Evolutionary conservation across 331 rosid genomes (phyloP), one percentile per base, ranked within the genome.

Genomic region (Telfairia occidentalis): DNA sequence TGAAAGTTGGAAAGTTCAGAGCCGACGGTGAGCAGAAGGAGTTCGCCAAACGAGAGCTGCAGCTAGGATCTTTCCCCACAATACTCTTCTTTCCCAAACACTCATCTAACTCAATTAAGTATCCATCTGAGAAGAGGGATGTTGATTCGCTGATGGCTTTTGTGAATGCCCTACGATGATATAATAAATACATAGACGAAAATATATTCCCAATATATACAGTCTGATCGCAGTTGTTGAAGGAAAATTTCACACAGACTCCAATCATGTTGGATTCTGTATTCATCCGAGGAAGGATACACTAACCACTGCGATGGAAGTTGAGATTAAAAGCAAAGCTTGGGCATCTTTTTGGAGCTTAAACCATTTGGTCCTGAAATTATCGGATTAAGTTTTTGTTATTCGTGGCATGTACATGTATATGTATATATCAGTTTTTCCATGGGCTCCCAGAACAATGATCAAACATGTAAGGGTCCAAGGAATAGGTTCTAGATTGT

Each of bases 1-100:
- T 95, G 72, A 95, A 95, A 83, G 96, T 95, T 70, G 99, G 93
- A 1, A 95, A 95, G 82, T 95, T 95, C 84, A 86, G 96, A 85
- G 96, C 97, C 9, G 97, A 95, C 55, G 97, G 96, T 7, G 97
- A 88, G 10, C 93, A 92, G 57, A 91, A 95, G 77, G 93, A 87
- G 81, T 95, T 77, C 80, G 97, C 97, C 3, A 83, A 90, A 88
- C 76, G 70, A 42, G 96, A 91, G 78, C 79, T 95, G 78, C 84
- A 80, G 83, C 81, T 95, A 35, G 92, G 84, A 73, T 91, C 93
- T 88, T 95, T 95, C 78, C 98, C 98, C 32, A 95, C 98, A 0
- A 85, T 95, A 75, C 89, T 91, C 1, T 82, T 91, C 84, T 95
- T 95, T 88, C 98, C 98, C 5, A 92, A 87, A 66, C 92, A 91